Conservation (phyloP, 495 filamentous ascomycete species). For the Lepidopterella palustris region DNA sequence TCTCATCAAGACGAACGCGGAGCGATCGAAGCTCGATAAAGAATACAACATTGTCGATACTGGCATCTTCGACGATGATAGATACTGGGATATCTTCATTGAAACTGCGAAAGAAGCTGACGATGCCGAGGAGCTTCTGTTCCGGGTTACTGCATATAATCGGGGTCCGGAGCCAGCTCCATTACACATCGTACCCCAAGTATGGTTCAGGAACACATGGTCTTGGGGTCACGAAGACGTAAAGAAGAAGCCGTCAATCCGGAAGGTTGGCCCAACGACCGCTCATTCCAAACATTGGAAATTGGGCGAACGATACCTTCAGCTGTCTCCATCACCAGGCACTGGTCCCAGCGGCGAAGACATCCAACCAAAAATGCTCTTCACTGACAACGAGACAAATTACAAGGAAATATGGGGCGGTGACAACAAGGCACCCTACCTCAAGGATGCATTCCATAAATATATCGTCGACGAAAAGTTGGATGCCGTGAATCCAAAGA, state of each 20-base stretch:
- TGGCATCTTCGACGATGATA: slow-evolving; percentile 81
- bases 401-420: slow-evolving; percentile 65
- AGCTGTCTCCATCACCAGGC: slow-evolving; percentile 84
- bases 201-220: slow-evolving; percentile 98
- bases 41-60: slow-evolving; percentile 94
- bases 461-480: slow-evolving; percentile 78
- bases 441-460: slow-evolving; percentile 92
- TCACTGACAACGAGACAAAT: slow-evolving; percentile 95
- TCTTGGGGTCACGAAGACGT: slow-evolving; percentile 72
- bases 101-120: slow-evolving; percentile 90
- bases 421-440: slow-evolving; percentile 72
- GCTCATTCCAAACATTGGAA: slow-evolving; percentile 68
- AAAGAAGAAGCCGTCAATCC: slow-evolving; percentile 69
- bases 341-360: slow-evolving; percentile 70
- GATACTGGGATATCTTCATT: slow-evolving; percentile 96
- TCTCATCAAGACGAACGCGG: slow-evolving; percentile 73
- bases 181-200: slow-evolving; percentile 86
- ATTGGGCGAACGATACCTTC: slow-evolving; percentile 74
- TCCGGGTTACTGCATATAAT: slow-evolving; percentile 95
- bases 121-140: slow-evolving; percentile 82
- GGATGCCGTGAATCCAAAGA: slow-evolving; percentile 70
- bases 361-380: slow-evolving; percentile 73
- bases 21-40: slow-evolving; percentile 61
- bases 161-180: slow-evolving; percentile 83
- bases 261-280: slow-evolving; percentile 53